Percentiles rank a stretch among this genome's conserved stretches.
Conservation (phyloP, 192 early-diverging fungal species). For the Entomortierella chlamydospora region DNA sequence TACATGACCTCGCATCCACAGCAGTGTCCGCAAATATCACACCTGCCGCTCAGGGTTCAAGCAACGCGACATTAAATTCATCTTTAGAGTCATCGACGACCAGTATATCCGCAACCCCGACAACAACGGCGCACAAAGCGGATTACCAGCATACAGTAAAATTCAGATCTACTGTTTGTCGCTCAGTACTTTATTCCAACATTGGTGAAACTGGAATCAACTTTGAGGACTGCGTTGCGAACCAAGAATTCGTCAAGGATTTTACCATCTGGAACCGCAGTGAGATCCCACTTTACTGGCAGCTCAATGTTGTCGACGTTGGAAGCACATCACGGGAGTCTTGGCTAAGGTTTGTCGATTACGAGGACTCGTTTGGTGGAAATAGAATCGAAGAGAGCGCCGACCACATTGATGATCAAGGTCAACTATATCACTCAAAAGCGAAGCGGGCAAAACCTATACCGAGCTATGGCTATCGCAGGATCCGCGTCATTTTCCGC, state of each 20-base stretch:
- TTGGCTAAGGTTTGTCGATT: conserved; percentile 82
- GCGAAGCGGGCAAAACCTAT: conserved; percentile 67
- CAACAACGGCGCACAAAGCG: conserved; percentile 39
- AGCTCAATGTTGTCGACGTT: conserved; percentile 77
- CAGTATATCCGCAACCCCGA: not conserved
- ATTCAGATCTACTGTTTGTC: conserved; percentile 87
- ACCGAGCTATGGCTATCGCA: conserved; percentile 72
- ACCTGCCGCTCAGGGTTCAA: too few relatives aligned
- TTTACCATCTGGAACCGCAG: conserved; percentile 91
- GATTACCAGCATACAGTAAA: conserved; percentile 76
- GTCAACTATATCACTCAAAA: conserved; percentile 18
- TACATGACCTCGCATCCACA: not conserved
- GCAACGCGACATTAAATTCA: not conserved
- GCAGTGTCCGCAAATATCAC: not conserved
- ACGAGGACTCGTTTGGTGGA: conserved; percentile 66
- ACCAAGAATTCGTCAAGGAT: conserved; percentile 89
- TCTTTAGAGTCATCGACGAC: not conserved
- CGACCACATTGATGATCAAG: conserved; percentile 42
- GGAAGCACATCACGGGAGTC: conserved; percentile 63
- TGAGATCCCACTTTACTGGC: conserved; percentile 93
- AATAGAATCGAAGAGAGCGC: conserved; percentile 42
- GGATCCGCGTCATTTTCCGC: conserved; percentile 86
- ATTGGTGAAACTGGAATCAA: conserved; percentile 91
- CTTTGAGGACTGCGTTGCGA: conserved; percentile 95
- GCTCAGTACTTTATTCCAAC: conserved; percentile 92